Evolutionary conservation across 495 filamentous ascomycete species (phyloP).

Genomic region (Glarea lozoyensis): DNA sequence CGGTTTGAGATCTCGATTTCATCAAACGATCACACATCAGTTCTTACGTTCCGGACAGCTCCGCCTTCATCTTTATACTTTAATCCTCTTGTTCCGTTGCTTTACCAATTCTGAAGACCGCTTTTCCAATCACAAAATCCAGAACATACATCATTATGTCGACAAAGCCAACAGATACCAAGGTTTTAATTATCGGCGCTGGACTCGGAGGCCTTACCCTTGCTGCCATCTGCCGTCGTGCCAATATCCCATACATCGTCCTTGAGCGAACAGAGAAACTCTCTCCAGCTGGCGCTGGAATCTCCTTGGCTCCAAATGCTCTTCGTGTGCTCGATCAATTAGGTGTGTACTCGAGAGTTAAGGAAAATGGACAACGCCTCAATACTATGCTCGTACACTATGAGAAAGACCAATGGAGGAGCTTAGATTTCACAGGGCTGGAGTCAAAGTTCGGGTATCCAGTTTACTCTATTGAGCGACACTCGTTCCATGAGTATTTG

Average conservation of each 20-base stretch:
- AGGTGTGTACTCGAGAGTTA: slow-evolving; percentile 7
- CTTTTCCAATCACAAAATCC: not conserved
- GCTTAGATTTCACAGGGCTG: slow-evolving; percentile 10
- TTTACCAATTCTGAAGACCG: too few relatives aligned
- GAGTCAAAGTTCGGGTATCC: slow-evolving; percentile 13
- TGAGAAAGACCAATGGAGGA: slow-evolving; percentile 5
- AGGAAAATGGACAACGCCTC: slow-evolving; percentile 4
- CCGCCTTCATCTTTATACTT: too few relatives aligned
- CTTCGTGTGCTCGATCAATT: slow-evolving; percentile 12
- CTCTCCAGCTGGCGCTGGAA: slow-evolving; percentile 10
- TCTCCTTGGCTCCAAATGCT: slow-evolving; percentile 12
- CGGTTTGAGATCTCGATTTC: too few relatives aligned
- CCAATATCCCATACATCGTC: slow-evolving; percentile 9
- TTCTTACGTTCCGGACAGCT: too few relatives aligned
- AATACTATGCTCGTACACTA: slow-evolving; percentile 1
- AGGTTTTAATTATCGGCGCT: slow-evolving; percentile 9
- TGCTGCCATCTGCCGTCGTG: slow-evolving; percentile 9
- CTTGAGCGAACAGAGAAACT: slow-evolving; percentile 9
- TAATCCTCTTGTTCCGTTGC: too few relatives aligned
- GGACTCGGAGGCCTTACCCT: slow-evolving; percentile 11
- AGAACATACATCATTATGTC: not conserved
- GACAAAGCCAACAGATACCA: not conserved
- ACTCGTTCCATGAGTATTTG: slow-evolving; percentile 12
- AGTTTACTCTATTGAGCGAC: slow-evolving; percentile 16
- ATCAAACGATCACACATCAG: too few relatives aligned